These are phyloP conservation scores for Lactarius sanguifluus DNA, from an alignment of 768 basidiomycete species.

Conservation along the genomic window DNA sequence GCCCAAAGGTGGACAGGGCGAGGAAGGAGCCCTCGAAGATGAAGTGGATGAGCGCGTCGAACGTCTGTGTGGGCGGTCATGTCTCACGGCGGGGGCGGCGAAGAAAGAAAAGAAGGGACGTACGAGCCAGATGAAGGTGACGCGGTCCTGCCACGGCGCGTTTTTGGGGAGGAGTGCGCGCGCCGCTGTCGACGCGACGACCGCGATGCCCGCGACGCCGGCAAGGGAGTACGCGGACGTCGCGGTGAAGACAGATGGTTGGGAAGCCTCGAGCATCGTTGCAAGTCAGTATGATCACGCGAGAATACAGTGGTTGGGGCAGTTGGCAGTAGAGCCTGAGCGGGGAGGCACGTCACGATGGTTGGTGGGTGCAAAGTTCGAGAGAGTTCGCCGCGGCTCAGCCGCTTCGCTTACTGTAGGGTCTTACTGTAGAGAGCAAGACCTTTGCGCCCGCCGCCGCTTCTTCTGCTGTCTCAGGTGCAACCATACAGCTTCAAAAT, in stretches of 20 bases:
- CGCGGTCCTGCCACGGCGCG: constrained; percentile 60
- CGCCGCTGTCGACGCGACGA: constrained; percentile 53
- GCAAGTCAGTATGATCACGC: background rate
- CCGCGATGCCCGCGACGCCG: constrained; percentile 52
- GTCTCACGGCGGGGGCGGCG: background rate
- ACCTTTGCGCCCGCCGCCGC: background rate
- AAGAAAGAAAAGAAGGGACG: constrained; percentile 30
- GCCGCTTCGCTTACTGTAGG: too few species aligned
- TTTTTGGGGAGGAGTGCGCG: constrained; percentile 61
- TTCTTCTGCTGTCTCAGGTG: background rate
- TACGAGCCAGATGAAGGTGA: constrained; percentile 79
- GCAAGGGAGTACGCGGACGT: constrained; percentile 66
- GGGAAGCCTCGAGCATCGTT: constrained; percentile 11
- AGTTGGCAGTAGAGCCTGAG: background rate
- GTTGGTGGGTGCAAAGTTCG: too few species aligned
- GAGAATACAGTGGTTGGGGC: background rate
- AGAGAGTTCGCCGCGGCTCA: background rate
- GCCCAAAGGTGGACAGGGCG: constrained; percentile 72
- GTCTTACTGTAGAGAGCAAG: too few species aligned
- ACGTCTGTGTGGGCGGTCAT: constrained; percentile 48
- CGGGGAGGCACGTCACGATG: background rate
- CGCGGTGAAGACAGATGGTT: constrained; percentile 46
- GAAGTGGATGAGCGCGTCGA: constrained; percentile 80
- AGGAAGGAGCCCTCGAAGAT: constrained; percentile 79
- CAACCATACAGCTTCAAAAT: too few species aligned